Conservation (phyloP, 2,329 filamentous ascomycete genomes). For the Xylaria hypoxylon region DNA sequence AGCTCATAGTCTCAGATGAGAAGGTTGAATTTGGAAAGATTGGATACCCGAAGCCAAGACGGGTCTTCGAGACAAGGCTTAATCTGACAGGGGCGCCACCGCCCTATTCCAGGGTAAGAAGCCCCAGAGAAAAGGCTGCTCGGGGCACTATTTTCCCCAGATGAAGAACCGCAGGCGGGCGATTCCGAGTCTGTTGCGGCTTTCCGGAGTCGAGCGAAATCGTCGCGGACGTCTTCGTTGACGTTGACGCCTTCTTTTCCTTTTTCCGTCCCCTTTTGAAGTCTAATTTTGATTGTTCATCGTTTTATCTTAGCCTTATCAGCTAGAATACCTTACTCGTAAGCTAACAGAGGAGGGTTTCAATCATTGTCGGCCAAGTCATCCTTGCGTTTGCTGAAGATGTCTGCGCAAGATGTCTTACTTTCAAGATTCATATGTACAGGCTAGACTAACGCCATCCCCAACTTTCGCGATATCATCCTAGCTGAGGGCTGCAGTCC, state of each 20-base stretch:
- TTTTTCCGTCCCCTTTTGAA: background rate
- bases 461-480: background rate
- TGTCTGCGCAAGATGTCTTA: background rate
- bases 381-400: background rate
- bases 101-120: background rate
- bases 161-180: slow-evolving; percentile 32
- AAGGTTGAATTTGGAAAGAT: background rate
- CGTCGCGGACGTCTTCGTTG: slow-evolving; percentile 12
- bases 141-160: background rate
- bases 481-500: background rate
- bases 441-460: background rate
- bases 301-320: slow-evolving; percentile 2
- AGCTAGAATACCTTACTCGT: slow-evolving; percentile 1
- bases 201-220: slow-evolving; percentile 38
- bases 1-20: background rate
- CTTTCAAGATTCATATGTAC: background rate
- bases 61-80: slow-evolving; percentile 28
- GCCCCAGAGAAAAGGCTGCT: background rate
- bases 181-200: slow-evolving; percentile 31
- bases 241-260: slow-evolving; percentile 24
- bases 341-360: background rate
- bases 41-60: slow-evolving; percentile 33
- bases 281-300: slow-evolving; percentile 11
- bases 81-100: slow-evolving; percentile 22
- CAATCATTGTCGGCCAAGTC: background rate